phyloP scores from a whole-genome alignment of 2,329 filamentous ascomycete species.

The Fusarium sp. region DNA sequence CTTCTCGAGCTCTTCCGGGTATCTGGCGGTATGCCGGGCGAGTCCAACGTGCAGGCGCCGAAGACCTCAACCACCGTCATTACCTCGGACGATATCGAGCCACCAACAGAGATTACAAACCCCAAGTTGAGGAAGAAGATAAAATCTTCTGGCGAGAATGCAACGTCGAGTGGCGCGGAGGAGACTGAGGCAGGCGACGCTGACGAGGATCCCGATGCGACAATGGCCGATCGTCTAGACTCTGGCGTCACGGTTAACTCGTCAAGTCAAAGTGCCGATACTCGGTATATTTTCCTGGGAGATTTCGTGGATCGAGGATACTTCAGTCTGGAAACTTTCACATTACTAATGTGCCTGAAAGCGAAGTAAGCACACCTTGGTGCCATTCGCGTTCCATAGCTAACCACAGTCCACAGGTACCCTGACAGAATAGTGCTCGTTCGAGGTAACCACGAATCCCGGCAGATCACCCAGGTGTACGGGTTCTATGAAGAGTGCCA shows the following conservation, averaged over 20 bases:
- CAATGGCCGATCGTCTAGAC: conserved; percentile 48
- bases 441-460: conserved; percentile 96
- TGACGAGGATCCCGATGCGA: conserved; percentile 48
- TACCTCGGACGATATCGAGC: conserved; percentile 90
- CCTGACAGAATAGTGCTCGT: conserved; percentile 95
- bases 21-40: conserved; percentile 94
- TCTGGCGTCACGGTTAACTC: conserved; percentile 52
- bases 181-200: conserved; percentile 58
- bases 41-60: conserved; percentile 75
- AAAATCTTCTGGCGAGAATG: conserved; percentile 57
- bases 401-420: conserved; percentile 69
- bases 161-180: conserved; percentile 63
- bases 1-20: conserved; percentile 96
- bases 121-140: conserved; percentile 89
- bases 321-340: conserved; percentile 98
- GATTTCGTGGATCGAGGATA: conserved; percentile 98
- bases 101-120: conserved; percentile 87
- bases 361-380: conserved; percentile 60
- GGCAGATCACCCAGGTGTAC: conserved; percentile 98
- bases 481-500: conserved; percentile 99
- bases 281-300: conserved; percentile 72
- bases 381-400: conserved; percentile 1
- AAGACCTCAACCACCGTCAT: conserved; percentile 79
- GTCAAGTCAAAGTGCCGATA: conserved; percentile 62
- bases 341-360: conserved; percentile 94